phyloP scores from a whole-genome alignment of 371 early-diverging fungal species.

The Umbelopsis sp. region DNA sequence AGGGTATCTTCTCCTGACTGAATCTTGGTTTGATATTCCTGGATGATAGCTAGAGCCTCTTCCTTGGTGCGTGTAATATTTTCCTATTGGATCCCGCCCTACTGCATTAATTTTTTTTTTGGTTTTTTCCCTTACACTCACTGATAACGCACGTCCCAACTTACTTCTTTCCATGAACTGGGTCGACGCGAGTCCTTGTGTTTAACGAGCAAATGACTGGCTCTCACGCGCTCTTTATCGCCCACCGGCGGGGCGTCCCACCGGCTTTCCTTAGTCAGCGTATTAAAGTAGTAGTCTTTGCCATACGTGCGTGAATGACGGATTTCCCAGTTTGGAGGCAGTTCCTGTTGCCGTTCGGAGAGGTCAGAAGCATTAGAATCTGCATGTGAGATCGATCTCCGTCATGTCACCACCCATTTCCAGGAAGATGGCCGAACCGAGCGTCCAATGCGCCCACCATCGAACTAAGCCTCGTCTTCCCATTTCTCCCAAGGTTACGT shows the following conservation, averaged over 20 bases:
- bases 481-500: too few relatives aligned
- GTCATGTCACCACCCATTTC: neutral
- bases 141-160: neutral
- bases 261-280: constrained; percentile 73
- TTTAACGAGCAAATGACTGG: constrained; percentile 92
- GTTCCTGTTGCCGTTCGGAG: constrained; percentile 31
- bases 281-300: constrained; percentile 88
- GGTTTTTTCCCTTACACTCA: neutral
- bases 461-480: too few relatives aligned
- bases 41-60: constrained; percentile 78
- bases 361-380: neutral
- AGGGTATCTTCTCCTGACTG: constrained; percentile 60
- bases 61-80: constrained; percentile 86
- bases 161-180: constrained; percentile 86
- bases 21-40: constrained; percentile 62
- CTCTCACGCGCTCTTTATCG: constrained; percentile 67
- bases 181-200: constrained; percentile 87
- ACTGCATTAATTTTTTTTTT: constrained; percentile 5
- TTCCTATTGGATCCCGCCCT: constrained; percentile 40
- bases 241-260: constrained; percentile 79
- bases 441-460: neutral
- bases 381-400: neutral
- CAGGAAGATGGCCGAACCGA: neutral
- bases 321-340: constrained; percentile 76
- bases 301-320: constrained; percentile 72